A percentile compares a stretch with the other conserved stretches of the same genome.
Evolutionary conservation across 257 asterid species (phyloP).

Genomic region (Cynanchum wilfordii): DNA sequence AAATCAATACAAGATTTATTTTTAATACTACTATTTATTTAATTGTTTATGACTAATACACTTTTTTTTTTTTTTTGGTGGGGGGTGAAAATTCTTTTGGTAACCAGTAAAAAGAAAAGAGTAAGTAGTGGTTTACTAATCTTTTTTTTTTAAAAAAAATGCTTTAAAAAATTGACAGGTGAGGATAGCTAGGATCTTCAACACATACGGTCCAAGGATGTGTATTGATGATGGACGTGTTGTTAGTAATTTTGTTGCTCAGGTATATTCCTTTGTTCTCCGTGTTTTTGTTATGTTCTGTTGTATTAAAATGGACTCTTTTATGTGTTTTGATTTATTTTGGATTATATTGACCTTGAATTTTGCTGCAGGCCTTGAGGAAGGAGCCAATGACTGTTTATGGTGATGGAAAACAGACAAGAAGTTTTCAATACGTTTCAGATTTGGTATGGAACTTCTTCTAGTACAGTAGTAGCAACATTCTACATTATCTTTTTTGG

Average conservation of each 20-base stretch:
- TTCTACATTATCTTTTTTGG: background rate
- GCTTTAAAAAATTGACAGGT: conserved; percentile 40
- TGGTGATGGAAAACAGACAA: conserved; percentile 96
- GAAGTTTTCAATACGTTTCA: conserved; percentile 96
- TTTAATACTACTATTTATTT: too few relatives aligned
- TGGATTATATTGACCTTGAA: background rate
- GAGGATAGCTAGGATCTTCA: conserved; percentile 91
- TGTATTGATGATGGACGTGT: conserved; percentile 99
- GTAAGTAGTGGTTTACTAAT: too few relatives aligned
- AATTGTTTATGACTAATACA: too few relatives aligned
- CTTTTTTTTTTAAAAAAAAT: background rate
- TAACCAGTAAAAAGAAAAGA: too few relatives aligned
- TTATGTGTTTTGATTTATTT: background rate
- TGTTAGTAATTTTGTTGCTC: conserved; percentile 98
- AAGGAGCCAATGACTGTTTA: conserved; percentile 91
- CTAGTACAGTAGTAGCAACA: background rate
- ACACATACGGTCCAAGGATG: conserved; percentile 98
- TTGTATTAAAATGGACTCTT: background rate
- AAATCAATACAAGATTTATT: too few relatives aligned
- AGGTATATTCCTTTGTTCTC: conserved; percentile 36
- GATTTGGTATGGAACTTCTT: conserved; percentile 58
- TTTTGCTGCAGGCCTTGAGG: conserved; percentile 72
- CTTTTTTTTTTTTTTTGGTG: too few relatives aligned
- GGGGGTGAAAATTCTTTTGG: too few relatives aligned
- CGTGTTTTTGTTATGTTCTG: background rate